Evolutionary conservation across 2,329 filamentous ascomycete genomes (phyloP).

Genomic region (Penicillium sp.): DNA sequence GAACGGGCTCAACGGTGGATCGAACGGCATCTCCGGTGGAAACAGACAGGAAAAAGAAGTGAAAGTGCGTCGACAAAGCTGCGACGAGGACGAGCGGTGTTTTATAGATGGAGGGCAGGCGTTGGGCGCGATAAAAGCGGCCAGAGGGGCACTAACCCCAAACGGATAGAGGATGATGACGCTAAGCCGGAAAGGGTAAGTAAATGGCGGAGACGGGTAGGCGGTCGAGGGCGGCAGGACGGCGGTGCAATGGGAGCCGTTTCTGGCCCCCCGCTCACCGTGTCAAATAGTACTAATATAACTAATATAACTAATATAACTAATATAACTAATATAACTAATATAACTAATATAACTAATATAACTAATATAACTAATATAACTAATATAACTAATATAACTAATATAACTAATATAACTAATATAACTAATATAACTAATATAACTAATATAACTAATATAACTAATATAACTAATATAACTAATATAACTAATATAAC

Average conservation of each 20-base stretch:
- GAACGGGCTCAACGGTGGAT: slow-evolving; percentile 7
- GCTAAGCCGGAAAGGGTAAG: slow-evolving; percentile 19
- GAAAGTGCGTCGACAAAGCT: slow-evolving; percentile 24
- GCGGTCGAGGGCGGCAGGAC: slow-evolving; percentile 19
- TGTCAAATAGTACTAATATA: neutral
- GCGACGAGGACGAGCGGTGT: slow-evolving; percentile 20
- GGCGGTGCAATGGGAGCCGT: slow-evolving; percentile 21
- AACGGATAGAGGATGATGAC: slow-evolving; percentile 10
- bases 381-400: too few relatives aligned
- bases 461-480: too few relatives aligned
- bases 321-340: too few relatives aligned
- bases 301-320: too few relatives aligned
- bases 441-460: too few relatives aligned
- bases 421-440: too few relatives aligned
- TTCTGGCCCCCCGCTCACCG: slow-evolving; percentile 25
- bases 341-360: too few relatives aligned
- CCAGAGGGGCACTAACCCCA: slow-evolving; percentile 18
- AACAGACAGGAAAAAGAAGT: slow-evolving; percentile 19
- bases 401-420: too few relatives aligned
- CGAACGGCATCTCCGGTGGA: slow-evolving; percentile 7
- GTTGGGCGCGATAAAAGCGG: slow-evolving; percentile 20
- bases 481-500: too few relatives aligned
- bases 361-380: too few relatives aligned
- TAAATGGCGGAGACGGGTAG: slow-evolving; percentile 13
- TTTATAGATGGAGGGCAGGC: slow-evolving; percentile 29